Evolutionary conservation across 169 alveolate species (phyloP).

Genomic region (Neospora caninum): DNA sequence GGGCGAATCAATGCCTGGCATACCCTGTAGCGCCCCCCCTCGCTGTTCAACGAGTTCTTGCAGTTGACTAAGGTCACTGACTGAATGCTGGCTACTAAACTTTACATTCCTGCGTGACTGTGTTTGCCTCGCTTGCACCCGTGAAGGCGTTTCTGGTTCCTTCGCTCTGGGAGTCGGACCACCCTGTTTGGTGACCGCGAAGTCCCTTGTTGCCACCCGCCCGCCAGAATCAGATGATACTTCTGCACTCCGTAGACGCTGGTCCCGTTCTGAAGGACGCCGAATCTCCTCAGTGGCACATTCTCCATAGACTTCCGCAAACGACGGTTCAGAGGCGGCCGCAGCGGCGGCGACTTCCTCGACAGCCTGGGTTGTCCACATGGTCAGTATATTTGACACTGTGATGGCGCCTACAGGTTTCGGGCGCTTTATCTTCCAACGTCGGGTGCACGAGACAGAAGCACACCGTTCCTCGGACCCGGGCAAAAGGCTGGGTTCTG

Average conservation of each 20-base stretch:
- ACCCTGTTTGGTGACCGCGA: too few relatives aligned
- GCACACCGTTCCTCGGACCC: too few relatives aligned
- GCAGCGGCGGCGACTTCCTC: not conserved
- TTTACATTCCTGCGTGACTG: too few relatives aligned
- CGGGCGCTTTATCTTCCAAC: too few relatives aligned
- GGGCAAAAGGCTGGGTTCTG: too few relatives aligned
- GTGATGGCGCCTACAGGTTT: too few relatives aligned
- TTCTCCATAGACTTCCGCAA: not conserved
- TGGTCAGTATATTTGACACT: not conserved
- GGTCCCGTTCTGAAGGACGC: not conserved
- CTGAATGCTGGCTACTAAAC: not conserved
- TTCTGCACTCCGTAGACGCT: not conserved
- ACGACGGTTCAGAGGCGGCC: not conserved
- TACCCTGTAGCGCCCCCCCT: not conserved
- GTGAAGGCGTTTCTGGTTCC: not conserved
- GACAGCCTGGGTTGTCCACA: constrained; percentile 8
- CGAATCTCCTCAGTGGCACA: not conserved
- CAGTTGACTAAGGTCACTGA: not conserved
- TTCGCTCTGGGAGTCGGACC: too few relatives aligned
- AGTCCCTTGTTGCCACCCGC: too few relatives aligned
- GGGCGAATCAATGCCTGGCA: not conserved
- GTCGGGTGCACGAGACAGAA: too few relatives aligned
- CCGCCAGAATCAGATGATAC: too few relatives aligned
- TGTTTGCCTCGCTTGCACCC: not conserved
- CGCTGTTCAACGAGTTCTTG: not conserved